These are phyloP conservation scores for Pythium apleroticum DNA, from an alignment of 352 stramenopile genomes.

Conservation along the genomic window DNA sequence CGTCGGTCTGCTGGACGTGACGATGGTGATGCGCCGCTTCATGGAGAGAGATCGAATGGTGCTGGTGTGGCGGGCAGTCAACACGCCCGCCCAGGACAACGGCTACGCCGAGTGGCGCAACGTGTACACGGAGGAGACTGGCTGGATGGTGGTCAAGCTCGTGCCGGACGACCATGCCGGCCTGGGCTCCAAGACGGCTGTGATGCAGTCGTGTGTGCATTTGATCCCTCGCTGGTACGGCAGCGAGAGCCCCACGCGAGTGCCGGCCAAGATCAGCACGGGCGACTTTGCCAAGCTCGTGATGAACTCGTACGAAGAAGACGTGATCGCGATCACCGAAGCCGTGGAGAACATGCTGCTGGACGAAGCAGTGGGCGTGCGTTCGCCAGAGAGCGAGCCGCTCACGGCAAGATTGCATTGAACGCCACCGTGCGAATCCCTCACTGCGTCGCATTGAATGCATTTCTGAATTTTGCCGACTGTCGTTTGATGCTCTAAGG, in stretches of 20 bases:
- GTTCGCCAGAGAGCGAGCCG: background rate
- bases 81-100: slow-evolving; percentile 33
- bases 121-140: slow-evolving; percentile 66
- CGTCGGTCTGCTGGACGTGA: slow-evolving; percentile 35
- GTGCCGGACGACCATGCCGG: slow-evolving; percentile 27
- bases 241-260: slow-evolving; percentile 7
- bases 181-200: slow-evolving; percentile 10
- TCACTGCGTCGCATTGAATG: no score
- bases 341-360: slow-evolving; percentile 58
- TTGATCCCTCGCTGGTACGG: slow-evolving; percentile 32
- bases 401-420: background rate
- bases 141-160: slow-evolving; percentile 53
- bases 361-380: slow-evolving; percentile 28
- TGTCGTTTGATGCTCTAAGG: no score
- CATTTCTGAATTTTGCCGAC: no score
- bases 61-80: slow-evolving; percentile 47
- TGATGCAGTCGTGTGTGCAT: slow-evolving; percentile 51
- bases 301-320: slow-evolving; percentile 55
- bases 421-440: no score
- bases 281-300: slow-evolving; percentile 54
- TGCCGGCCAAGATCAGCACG: slow-evolving; percentile 29
- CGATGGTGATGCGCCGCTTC: slow-evolving; percentile 52
- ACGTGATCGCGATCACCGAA: slow-evolving; percentile 43
- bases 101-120: slow-evolving; percentile 36
- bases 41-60: slow-evolving; percentile 44